Evolutionary conservation across 148 eudicot genomes (phyloP).

Genomic region (Vaccinium macrocarpon): DNA sequence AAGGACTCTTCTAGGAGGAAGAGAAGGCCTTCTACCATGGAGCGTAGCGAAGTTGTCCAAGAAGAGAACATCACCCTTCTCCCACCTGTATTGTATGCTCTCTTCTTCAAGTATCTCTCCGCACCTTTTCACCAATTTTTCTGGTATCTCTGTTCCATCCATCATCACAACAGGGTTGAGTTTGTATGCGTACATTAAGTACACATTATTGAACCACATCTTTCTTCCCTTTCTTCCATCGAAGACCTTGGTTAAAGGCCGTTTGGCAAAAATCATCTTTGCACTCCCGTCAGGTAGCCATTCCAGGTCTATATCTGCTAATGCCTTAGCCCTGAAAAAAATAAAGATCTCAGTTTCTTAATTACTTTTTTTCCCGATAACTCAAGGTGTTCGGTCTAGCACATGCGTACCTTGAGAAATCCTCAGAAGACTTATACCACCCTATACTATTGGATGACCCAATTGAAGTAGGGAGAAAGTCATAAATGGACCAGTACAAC

Average conservation of each 20-base stretch:
- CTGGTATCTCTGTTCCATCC: constrained; percentile 40
- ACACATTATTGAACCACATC: constrained; percentile 50
- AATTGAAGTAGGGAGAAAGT: background rate
- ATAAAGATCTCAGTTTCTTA: background rate
- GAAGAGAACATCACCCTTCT: constrained; percentile 49
- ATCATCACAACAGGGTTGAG: constrained; percentile 37
- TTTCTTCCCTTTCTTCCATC: constrained; percentile 48
- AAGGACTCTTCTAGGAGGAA: constrained; percentile 43
- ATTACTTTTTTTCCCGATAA: no score
- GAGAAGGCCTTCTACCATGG: constrained; percentile 55
- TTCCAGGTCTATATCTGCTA: constrained; percentile 39
- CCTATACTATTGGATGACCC: no score
- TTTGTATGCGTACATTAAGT: constrained; percentile 43
- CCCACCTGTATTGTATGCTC: constrained; percentile 50
- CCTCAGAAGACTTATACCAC: background rate
- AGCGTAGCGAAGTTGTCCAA: constrained; percentile 40
- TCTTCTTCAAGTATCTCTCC: constrained; percentile 52
- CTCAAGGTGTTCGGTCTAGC: background rate
- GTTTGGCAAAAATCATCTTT: constrained; percentile 28
- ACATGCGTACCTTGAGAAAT: background rate
- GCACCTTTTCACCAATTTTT: constrained; percentile 29
- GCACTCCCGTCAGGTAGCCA: constrained; percentile 43
- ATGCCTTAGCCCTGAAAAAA: constrained; percentile 32
- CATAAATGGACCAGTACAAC: background rate
- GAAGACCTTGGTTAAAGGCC: constrained; percentile 32